These are phyloP conservation scores for Leptosphaerulina australis DNA, from an alignment of 2,329 filamentous ascomycete species.

Conservation along the genomic window DNA sequence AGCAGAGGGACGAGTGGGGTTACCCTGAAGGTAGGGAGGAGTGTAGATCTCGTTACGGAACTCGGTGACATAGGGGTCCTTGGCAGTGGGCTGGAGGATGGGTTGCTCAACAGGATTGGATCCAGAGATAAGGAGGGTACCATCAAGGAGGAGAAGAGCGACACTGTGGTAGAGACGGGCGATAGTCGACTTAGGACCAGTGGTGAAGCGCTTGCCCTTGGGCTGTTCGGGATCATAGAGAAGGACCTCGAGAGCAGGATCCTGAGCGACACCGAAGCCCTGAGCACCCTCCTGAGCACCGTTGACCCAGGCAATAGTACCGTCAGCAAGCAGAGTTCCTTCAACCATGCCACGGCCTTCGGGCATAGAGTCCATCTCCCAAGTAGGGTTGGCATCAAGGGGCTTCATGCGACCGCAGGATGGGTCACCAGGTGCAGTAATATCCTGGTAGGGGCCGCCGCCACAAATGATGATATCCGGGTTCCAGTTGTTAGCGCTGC, in stretches of 20 bases:
- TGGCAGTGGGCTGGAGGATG: slow-evolving; percentile 52
- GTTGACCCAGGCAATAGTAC: slow-evolving; percentile 67
- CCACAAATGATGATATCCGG: slow-evolving; percentile 64
- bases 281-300: slow-evolving; percentile 64
- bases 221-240: slow-evolving; percentile 63
- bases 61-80: slow-evolving; percentile 62
- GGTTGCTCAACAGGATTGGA: slow-evolving; percentile 67
- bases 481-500: slow-evolving; percentile 58
- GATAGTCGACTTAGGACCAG: slow-evolving; percentile 53
- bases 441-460: slow-evolving; percentile 65
- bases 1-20: slow-evolving; percentile 58
- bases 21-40: slow-evolving; percentile 64
- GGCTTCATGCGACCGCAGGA: slow-evolving; percentile 64
- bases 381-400: slow-evolving; percentile 55
- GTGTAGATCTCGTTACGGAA: slow-evolving; percentile 68
- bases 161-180: slow-evolving; percentile 65
- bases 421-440: slow-evolving; percentile 63
- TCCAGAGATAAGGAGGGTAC: slow-evolving; percentile 64
- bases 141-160: slow-evolving; percentile 64
- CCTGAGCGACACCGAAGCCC: slow-evolving; percentile 63
- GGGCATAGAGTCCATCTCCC: slow-evolving; percentile 66
- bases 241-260: slow-evolving; percentile 62
- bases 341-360: slow-evolving; percentile 66
- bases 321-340: slow-evolving; percentile 64
- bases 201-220: slow-evolving; percentile 58